Percentiles rank a stretch among this genome's conserved stretches.
phyloP scores from a whole-genome alignment of 1,284 basidiomycete species.

The Bondarzewia mesenterica region DNA sequence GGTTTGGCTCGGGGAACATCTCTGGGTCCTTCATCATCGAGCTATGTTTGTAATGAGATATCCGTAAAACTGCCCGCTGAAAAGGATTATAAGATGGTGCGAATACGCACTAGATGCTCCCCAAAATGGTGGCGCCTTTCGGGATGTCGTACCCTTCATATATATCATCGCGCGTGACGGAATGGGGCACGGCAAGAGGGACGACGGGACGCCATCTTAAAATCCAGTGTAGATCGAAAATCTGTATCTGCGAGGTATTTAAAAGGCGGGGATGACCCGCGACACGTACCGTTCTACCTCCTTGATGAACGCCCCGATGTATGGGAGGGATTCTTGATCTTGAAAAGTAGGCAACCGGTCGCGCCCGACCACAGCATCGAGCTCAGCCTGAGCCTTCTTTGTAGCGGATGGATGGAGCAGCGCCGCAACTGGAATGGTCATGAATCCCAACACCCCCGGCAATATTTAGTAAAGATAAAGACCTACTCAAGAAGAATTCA shows the following conservation, averaged over 20 bases:
- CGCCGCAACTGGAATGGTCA: not conserved
- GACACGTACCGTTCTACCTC: not conserved
- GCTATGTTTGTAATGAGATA: not conserved
- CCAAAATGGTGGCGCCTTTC: constrained; percentile 5
- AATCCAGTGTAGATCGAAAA: not conserved
- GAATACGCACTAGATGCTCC: constrained; percentile 8
- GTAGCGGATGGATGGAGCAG: not conserved
- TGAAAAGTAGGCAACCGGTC: not conserved
- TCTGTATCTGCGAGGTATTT: no score
- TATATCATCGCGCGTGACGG: constrained; percentile 1
- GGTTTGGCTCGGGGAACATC: constrained; percentile 9
- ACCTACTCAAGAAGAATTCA: not conserved
- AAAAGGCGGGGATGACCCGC: no score
- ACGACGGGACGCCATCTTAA: constrained; percentile 8
- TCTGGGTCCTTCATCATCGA: constrained; percentile 6
- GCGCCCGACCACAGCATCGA: constrained; percentile 1
- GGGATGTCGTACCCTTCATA: constrained; percentile 9
- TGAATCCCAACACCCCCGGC: not conserved
- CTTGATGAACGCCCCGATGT: constrained; percentile 1
- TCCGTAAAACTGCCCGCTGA: not conserved
- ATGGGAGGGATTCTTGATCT: not conserved
- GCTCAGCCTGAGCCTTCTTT: not conserved
- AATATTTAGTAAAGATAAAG: not conserved
- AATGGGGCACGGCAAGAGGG: constrained; percentile 8
- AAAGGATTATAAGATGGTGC: not conserved